These are phyloP conservation scores for Ophiorrhiza pumila DNA, from an alignment of 257 asterid genomes.

Conservation along the genomic window DNA sequence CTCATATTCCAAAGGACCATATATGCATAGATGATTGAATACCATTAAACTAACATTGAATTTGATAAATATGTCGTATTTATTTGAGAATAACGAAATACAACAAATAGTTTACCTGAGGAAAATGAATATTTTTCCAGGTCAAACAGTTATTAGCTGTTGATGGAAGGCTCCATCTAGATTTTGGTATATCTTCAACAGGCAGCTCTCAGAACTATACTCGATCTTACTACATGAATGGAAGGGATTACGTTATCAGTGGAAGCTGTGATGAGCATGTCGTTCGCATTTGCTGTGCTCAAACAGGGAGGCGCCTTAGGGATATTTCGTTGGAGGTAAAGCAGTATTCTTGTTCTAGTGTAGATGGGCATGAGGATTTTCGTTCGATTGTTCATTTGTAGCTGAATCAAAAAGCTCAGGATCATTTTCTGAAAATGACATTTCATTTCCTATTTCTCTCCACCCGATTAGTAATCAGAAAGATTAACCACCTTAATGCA, in stretches of 20 bases:
- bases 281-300: conserved; percentile 87
- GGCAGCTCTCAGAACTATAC: conserved; percentile 89
- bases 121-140: conserved; percentile 33
- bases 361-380: background rate
- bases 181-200: conserved; percentile 68
- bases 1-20: background rate
- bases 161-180: conserved; percentile 85
- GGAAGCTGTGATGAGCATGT: conserved; percentile 97
- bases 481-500: background rate
- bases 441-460: background rate
- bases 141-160: conserved; percentile 87
- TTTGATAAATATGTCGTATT: background rate
- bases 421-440: background rate
- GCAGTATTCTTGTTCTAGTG: conserved; percentile 13
- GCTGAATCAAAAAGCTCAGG: background rate
- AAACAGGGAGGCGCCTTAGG: conserved; percentile 84
- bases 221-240: conserved; percentile 89
- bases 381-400: background rate
- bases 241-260: conserved; percentile 86
- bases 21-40: background rate
- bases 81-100: background rate
- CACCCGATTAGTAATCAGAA: background rate
- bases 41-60: conserved; percentile 2
- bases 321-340: conserved; percentile 82
- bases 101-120: background rate